Conservation (phyloP, 495 filamentous ascomycete species). For the Sabuloglossum arenarium region DNA sequence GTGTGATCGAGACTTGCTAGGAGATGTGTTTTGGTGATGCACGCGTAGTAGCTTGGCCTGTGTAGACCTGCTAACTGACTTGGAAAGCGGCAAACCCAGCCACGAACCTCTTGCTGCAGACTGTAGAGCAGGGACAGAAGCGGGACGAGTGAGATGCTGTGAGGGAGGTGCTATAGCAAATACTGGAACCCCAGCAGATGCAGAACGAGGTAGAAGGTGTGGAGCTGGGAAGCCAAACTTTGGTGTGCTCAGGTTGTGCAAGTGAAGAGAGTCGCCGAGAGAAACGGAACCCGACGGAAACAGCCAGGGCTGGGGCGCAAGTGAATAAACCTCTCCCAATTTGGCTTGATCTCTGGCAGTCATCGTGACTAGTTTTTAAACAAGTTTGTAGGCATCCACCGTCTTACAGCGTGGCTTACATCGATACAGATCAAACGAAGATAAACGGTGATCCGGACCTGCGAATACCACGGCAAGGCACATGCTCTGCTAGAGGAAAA, state of each 20-base stretch:
- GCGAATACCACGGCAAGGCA: neutral
- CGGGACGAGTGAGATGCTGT: neutral
- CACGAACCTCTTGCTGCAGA: neutral
- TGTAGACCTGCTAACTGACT: neutral
- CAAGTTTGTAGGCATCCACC: neutral
- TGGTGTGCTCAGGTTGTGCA: neutral
- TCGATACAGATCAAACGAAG: neutral
- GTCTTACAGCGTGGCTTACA: neutral
- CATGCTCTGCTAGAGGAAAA: neutral
- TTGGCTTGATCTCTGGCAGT: neutral
- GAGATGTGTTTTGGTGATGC: neutral
- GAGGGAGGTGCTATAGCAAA: neutral
- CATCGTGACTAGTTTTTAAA: neutral
- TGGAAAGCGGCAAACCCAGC: neutral
- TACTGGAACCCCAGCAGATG: neutral
- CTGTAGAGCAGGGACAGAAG: neutral
- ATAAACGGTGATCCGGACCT: neutral
- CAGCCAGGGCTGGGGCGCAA: neutral
- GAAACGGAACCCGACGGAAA: neutral
- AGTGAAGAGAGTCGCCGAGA: neutral
- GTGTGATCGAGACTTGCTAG: neutral
- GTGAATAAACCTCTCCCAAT: neutral
- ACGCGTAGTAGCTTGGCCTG: neutral
- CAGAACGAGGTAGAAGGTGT: neutral
- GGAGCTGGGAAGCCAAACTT: neutral